Percentiles rank a stretch among this genome's conserved stretches.
Conservation (phyloP, 129 eudicot genomes). For the Dittrichia graveolens region DNA sequence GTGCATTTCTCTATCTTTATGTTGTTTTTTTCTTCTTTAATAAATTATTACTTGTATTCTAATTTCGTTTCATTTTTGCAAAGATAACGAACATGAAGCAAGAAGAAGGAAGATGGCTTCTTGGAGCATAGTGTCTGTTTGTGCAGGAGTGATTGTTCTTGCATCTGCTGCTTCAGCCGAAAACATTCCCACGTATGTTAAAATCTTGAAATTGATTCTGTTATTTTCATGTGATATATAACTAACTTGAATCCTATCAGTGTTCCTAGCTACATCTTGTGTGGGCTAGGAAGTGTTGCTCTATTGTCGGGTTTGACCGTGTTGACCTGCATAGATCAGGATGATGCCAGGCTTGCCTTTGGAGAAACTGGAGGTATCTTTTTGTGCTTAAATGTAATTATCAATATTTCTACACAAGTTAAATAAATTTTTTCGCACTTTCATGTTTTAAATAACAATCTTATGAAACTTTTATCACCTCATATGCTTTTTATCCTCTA, state of each 20-base stretch:
- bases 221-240: conserved; percentile 15
- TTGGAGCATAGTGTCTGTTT: conserved; percentile 44
- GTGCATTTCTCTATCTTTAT: neutral
- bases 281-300: conserved; percentile 48
- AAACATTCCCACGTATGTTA: conserved; percentile 39
- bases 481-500: neutral
- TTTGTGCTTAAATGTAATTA: neutral
- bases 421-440: neutral
- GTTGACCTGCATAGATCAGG: conserved; percentile 51
- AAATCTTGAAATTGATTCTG: conserved; percentile 9
- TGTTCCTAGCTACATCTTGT: conserved; percentile 47
- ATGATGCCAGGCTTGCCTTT: conserved; percentile 44
- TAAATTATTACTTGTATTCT: neutral
- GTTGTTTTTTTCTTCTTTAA: neutral
- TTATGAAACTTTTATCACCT: neutral
- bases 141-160: conserved; percentile 48
- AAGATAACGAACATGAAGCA: conserved; percentile 34
- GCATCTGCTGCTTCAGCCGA: conserved; percentile 55
- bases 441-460: neutral
- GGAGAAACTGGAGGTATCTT: conserved; percentile 58
- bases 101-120: conserved; percentile 51
- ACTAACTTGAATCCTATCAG: conserved; percentile 33
- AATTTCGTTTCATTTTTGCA: neutral
- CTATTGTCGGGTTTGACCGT: conserved; percentile 44
- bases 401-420: neutral